These are phyloP conservation scores for Scleromitrula shiraiana DNA, from an alignment of 2,329 filamentous ascomycete genomes.

Conservation along the genomic window DNA sequence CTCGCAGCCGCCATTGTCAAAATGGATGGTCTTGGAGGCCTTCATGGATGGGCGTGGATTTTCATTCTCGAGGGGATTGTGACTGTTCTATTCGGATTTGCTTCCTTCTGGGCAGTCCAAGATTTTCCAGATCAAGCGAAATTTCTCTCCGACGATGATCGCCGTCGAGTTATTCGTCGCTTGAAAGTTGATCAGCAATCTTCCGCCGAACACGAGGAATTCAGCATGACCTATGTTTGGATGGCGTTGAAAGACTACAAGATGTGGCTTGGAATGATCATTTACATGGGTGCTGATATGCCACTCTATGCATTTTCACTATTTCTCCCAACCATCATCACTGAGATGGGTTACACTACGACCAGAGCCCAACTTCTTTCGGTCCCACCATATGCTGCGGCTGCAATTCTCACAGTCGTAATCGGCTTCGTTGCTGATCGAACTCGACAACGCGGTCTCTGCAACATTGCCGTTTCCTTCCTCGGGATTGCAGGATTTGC, in stretches of 20 bases:
- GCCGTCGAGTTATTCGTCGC: slow-evolving; percentile 62
- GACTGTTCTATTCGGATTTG: slow-evolving; percentile 59
- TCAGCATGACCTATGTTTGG: slow-evolving; percentile 65
- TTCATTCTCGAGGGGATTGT: slow-evolving; percentile 63
- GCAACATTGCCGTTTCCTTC: slow-evolving; percentile 65
- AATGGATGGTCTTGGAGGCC: slow-evolving; percentile 55
- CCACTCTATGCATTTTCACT: slow-evolving; percentile 68
- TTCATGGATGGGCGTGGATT: slow-evolving; percentile 55
- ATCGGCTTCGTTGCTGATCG: slow-evolving; percentile 73
- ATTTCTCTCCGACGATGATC: slow-evolving; percentile 64
- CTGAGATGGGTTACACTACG: slow-evolving; percentile 43
- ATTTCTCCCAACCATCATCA: slow-evolving; percentile 74
- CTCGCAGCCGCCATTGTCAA: slow-evolving; percentile 63
- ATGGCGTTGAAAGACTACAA: slow-evolving; percentile 74
- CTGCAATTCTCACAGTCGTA: slow-evolving; percentile 58
- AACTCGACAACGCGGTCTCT: slow-evolving; percentile 63
- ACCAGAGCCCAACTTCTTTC: slow-evolving; percentile 63
- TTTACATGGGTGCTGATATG: slow-evolving; percentile 71
- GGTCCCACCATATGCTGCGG: slow-evolving; percentile 68
- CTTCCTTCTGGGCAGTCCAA: slow-evolving; percentile 70
- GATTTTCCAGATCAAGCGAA: slow-evolving; percentile 72
- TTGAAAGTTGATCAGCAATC: slow-evolving; percentile 64
- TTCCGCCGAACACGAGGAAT: slow-evolving; percentile 67
- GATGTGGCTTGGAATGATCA: slow-evolving; percentile 64
- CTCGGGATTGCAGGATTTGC: slow-evolving; percentile 70